Base-by-base conservation (phyloP, 1,284 basidiomycete genomes). In the Fistulina hepatica region DNA sequence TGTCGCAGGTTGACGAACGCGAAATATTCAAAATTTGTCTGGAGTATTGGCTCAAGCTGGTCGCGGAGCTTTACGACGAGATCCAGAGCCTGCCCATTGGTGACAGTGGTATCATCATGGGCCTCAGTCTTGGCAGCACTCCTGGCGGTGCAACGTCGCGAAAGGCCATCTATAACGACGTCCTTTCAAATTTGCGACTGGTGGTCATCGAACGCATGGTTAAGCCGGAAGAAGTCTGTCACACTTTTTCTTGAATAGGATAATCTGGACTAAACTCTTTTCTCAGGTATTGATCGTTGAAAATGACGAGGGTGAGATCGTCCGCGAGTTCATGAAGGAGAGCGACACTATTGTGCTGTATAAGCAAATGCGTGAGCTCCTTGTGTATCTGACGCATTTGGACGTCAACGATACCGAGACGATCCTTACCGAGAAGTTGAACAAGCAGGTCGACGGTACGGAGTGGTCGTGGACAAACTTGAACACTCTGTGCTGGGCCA, bases 401-500 rank as follows among this genome's bases (percentile, higher is more conserved):
- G 95, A 99, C 60, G 93, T 97, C 33, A 67, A 76, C 41, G 94
- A 98, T 59, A 97, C 94, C 24, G 94, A 98, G 64, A 88, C 80
- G 36, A 97, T 98, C 61, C 78, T 97, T 52, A 93, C 91, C 20
- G 93, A 97, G 63, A 98, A 98, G 64, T 71, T 98, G 24, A 73
- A 86, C 23, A 95, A 93, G 64, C 95, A 98, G 70, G 91, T 97
- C 10, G 93, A 97, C 52, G 91, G 92, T 10, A 81, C 85, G 13
- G 95, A 98, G 63, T 98, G 95, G 95, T 95, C 91, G 22, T 99
- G 95, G 95, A 86, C 94, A 53, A 98, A 98, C 59, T 69, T 98
- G 44, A 99, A 98, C 64, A 98, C 95, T 2, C 76, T 99, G 12
- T 99, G 95, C 60, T 99, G 95, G 95, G 95, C 95, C 31, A 98